Evolutionary conservation across 306 rosid genomes (phyloP).

Genomic region (Vicia faba): DNA sequence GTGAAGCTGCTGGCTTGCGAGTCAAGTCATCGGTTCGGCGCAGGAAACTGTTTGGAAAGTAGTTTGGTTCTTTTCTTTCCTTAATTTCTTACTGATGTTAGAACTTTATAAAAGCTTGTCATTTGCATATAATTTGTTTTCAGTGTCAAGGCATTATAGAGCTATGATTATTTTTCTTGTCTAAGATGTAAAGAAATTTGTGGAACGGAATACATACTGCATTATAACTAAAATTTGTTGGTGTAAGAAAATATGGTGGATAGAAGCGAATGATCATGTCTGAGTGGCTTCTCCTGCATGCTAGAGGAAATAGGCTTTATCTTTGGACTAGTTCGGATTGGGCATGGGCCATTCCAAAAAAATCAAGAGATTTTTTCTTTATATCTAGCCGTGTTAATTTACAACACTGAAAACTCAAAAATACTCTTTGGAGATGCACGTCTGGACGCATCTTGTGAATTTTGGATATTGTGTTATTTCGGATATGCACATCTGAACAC

Average conservation of each 20-base stretch:
- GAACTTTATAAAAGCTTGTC: slow-evolving; percentile 28
- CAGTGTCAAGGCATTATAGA: slow-evolving; percentile 30
- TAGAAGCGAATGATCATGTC: too few relatives aligned
- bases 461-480: too few relatives aligned
- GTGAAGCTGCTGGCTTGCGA: slow-evolving; percentile 63
- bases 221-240: slow-evolving; percentile 25
- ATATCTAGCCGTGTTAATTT: too few relatives aligned
- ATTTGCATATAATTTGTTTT: slow-evolving; percentile 18
- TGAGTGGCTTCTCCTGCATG: too few relatives aligned
- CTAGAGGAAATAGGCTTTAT: too few relatives aligned
- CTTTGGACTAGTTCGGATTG: too few relatives aligned
- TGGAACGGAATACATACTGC: slow-evolving; percentile 36
- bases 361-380: too few relatives aligned
- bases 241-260: slow-evolving; percentile 6
- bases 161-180: slow-evolving; percentile 31
- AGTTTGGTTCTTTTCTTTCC: slow-evolving; percentile 36
- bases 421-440: too few relatives aligned
- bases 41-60: slow-evolving; percentile 65
- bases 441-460: too few relatives aligned
- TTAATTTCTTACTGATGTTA: slow-evolving; percentile 35
- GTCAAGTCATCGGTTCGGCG: slow-evolving; percentile 60
- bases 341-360: too few relatives aligned
- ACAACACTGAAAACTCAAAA: too few relatives aligned
- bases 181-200: slow-evolving; percentile 45
- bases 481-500: too few relatives aligned